Evolutionary conservation across 2,329 filamentous ascomycete species (phyloP), one percentile per base, ranked within the genome.

Genomic region (Tolypocladium ophioglossoides): DNA sequence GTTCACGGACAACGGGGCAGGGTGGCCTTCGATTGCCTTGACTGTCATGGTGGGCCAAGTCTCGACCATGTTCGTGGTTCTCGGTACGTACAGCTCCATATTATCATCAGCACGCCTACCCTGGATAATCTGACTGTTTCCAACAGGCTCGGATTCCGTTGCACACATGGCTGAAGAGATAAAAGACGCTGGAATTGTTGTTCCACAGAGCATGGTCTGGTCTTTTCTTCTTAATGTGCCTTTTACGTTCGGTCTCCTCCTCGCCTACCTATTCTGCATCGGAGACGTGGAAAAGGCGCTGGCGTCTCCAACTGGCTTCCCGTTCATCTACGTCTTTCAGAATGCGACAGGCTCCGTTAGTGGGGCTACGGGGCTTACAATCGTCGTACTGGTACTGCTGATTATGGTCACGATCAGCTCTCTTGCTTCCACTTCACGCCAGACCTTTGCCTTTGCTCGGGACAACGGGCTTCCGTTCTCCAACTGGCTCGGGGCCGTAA

Each of bases 371-470:
- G 64, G 58, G 34, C 63, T 66, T 56, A 59, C 63, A 3, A 53
- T 58, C 39, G 60, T 66, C 10, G 57, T 67, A n/a, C 54, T 64
- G 24, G 51, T 61, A n/a, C 61, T 65, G 52, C 55, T 58, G 18
- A 54, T 60, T 14, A 62, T 62, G 20, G 59, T 62, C n/a, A 62
- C 60, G 30, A 55, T 66, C 27, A 65, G 61, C 40, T 59, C 60
- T n/a, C 59, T 65, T 1, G 65, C 66, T 16, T 64, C 63, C 4
- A 62, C 63, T 1, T 67, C 65, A 2, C 62, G 66, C 1, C 64
- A 66, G 56, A 59, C 66, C 0, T 67, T 61, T 56, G 65, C 66
- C 12, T 68, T 68, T 58, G 62, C 65, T 4, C 63, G 71, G 16
- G 71, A 73, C 56, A 63, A 68, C 20, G 70, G 67, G 11, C 58